Evolutionary conservation across 306 rosid genomes (phyloP).

Genomic region (Abrus precatorius): DNA sequence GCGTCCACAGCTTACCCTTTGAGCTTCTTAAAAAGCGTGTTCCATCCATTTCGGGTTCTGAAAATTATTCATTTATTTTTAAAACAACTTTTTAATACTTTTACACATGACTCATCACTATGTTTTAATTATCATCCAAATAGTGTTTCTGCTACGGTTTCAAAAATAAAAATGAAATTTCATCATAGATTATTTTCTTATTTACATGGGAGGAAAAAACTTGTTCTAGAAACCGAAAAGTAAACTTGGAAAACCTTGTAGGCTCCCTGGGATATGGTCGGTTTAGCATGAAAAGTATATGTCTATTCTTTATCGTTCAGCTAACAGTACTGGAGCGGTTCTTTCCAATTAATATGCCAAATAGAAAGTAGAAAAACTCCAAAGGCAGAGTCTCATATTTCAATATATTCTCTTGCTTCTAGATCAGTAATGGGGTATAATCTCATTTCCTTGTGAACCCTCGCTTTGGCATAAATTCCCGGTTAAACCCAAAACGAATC

Average conservation of each 20-base stretch:
- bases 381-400: not conserved
- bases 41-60: not conserved
- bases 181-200: not conserved
- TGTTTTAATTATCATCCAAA: too few species aligned
- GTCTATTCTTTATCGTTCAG: constrained; percentile 1
- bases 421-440: constrained; percentile 15
- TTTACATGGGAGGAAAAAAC: not conserved
- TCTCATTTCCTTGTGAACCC: constrained; percentile 39
- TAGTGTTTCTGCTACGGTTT: not conserved
- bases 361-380: constrained; percentile 4
- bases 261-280: constrained; percentile 38
- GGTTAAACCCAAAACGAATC: constrained; percentile 31
- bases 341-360: not conserved
- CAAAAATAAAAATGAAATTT: not conserved
- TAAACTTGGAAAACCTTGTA: constrained; percentile 14
- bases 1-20: not conserved
- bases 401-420: constrained; percentile 30
- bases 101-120: not conserved
- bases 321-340: not conserved
- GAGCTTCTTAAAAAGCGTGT: not conserved
- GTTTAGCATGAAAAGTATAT: constrained; percentile 12
- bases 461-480: constrained; percentile 44
- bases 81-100: not conserved
- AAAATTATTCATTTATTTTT: not conserved
- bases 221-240: constrained; percentile 23